Evolutionary conservation across 306 rosid genomes (phyloP).

Genomic region (Myrica gale): DNA sequence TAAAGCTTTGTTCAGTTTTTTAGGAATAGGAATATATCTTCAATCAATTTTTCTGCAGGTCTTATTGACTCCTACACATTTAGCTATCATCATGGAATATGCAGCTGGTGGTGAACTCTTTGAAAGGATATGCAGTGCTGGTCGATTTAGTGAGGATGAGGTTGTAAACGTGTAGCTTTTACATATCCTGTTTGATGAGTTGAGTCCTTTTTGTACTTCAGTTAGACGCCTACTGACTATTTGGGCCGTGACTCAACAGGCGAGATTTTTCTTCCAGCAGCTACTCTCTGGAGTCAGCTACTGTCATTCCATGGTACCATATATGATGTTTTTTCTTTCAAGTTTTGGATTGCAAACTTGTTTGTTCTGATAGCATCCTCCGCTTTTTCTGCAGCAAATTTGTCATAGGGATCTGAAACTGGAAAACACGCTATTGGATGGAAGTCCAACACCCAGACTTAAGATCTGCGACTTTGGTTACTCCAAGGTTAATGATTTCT

Average conservation of each 20-base stretch:
- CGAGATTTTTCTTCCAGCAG: conserved; percentile 97
- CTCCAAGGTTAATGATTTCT: conserved; percentile 66
- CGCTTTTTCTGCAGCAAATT: conserved; percentile 55
- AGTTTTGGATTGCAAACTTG: background rate
- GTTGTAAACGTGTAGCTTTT: conserved; percentile 34
- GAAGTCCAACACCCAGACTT: conserved; percentile 74
- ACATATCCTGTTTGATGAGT: conserved; percentile 9
- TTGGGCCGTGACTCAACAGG: conserved; percentile 45
- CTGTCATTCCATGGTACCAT: conserved; percentile 79
- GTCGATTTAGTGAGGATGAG: conserved; percentile 93
- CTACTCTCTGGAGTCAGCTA: conserved; percentile 93
- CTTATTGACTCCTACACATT: conserved; percentile 73
- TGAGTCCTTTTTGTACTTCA: background rate
- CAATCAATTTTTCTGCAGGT: conserved; percentile 47
- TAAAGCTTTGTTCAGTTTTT: conserved; percentile 10
- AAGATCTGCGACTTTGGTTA: conserved; percentile 94
- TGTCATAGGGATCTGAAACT: conserved; percentile 94
- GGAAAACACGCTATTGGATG: conserved; percentile 89
- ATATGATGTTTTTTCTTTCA: background rate
- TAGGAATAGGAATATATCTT: background rate
- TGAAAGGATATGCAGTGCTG: conserved; percentile 65
- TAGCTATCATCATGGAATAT: conserved; percentile 92
- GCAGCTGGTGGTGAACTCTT: conserved; percentile 97
- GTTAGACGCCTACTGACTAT: conserved; percentile 1
- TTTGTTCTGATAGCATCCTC: conserved; percentile 5